Base-by-base conservation (phyloP, 805 yeast genomes). In the Starmerella geochares region DNA sequence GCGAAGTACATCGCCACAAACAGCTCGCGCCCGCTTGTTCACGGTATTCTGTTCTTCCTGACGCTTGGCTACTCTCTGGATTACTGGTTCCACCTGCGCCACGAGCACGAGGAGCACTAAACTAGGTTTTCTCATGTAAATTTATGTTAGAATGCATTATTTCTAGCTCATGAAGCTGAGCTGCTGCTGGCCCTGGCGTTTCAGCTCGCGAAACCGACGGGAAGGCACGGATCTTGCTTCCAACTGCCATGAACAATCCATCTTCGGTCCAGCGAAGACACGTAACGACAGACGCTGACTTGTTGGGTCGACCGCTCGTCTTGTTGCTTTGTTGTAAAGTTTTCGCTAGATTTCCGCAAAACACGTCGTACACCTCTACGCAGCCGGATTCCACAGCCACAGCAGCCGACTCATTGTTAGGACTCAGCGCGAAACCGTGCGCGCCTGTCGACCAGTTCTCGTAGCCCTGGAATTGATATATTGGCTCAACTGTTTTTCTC, bases 61-160 rank as follows among this genome's bases (percentile, higher is more conserved):
- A 67, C 77, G 57, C 72, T 84, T 53, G 96, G 96, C 64, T 88
- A 88, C 83, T 75, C 86, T 57, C 74, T 86, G 73, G 96, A 88
- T 74, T 88, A 88, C 80, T 83, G 81, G 76, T 79, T 86, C 80
- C 96, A 90, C 75, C 79, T 66, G 38, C 58, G 67, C 25, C 63
- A 61, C 59, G 62, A 60, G 58, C 47, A 48, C 52, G 52, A 50
- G 53, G 43, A 48, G 31, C 48, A 45, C 39, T 47, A 31, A 14
- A 23, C 23, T n/a, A 46, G n/a, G 9, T 24, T 17, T 35, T 33
- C 16, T 25, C 24, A 23, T 36, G 35, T 44, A 36, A 25, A 44
- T 44, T 35, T 29, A 42, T 42, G 44, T 40, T 40, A 40, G 44
- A 40, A 40, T 40, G 44, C 44, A n/a, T 27, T 27, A 13, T 23